Evolutionary conservation across 140 eudicot species (phyloP).

Genomic region (Anethum foeniculum): DNA sequence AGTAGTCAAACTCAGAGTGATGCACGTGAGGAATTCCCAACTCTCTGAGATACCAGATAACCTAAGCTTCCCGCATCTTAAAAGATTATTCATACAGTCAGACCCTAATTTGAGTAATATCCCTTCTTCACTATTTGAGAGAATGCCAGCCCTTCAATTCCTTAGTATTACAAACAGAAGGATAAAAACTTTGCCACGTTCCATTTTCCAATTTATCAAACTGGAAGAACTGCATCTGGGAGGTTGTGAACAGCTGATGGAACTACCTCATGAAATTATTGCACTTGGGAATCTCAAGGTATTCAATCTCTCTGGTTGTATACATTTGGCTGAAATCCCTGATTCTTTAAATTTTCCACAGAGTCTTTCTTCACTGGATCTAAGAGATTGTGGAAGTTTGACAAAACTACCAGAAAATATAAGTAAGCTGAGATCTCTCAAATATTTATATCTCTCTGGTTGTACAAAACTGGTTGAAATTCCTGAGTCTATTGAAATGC

Average conservation of each 20-base stretch:
- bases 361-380: too few relatives aligned
- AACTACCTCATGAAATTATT: not conserved
- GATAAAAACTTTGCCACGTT: not conserved
- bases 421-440: not conserved
- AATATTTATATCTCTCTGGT: not conserved
- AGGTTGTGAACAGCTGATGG: not conserved
- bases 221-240: not conserved
- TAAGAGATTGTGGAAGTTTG: too few relatives aligned
- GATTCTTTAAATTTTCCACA: too few relatives aligned
- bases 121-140: not conserved
- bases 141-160: not conserved
- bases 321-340: too few relatives aligned
- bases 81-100: slow-evolving; percentile 10
- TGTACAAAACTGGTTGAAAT: not conserved
- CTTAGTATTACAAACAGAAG: not conserved
- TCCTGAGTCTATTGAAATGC: not conserved
- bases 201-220: not conserved
- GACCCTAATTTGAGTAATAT: not conserved
- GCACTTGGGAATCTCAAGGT: not conserved
- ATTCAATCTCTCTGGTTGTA: not conserved
- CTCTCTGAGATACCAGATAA: slow-evolving; percentile 21
- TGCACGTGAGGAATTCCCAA: slow-evolving; percentile 8
- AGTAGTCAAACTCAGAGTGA: not conserved
- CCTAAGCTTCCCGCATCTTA: slow-evolving; percentile 15
- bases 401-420: not conserved